phyloP scores from a whole-genome alignment of 2,329 filamentous ascomycete genomes.

The Alternaria panax region DNA sequence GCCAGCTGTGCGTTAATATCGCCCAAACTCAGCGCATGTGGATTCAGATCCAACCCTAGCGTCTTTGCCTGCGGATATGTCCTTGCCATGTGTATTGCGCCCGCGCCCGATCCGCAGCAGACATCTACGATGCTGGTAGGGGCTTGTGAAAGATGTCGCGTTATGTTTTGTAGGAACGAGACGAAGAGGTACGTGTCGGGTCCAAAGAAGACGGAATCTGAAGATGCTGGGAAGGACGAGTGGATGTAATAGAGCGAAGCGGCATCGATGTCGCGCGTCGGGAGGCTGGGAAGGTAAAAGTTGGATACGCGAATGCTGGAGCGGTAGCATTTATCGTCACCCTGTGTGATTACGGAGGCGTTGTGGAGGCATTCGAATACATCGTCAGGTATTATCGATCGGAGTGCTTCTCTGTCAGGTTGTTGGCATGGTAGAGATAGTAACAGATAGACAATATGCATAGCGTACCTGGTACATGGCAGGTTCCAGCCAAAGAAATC shows the following conservation, averaged over 20 bases:
- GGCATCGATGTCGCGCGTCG: neutral
- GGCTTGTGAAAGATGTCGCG: conserved; percentile 14
- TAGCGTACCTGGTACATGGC: conserved; percentile 25
- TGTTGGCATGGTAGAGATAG: neutral
- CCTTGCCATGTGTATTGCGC: conserved; percentile 34
- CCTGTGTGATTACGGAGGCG: conserved; percentile 14
- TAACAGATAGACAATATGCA: neutral
- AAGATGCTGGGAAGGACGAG: conserved; percentile 29
- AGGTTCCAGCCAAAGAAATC: conserved; percentile 37
- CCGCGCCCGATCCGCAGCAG: conserved; percentile 34
- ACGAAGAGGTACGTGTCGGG: conserved; percentile 36
- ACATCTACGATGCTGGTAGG: conserved; percentile 29
- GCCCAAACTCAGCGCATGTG: conserved; percentile 26
- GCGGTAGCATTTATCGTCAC: conserved; percentile 16
- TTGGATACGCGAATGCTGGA: conserved; percentile 32
- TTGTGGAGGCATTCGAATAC: conserved; percentile 20
- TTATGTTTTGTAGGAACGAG: conserved; percentile 22
- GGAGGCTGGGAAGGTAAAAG: conserved; percentile 25
- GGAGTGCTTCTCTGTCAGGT: conserved; percentile 15
- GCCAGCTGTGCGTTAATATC: conserved; percentile 27
- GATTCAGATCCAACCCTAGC: conserved; percentile 32
- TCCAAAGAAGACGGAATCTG: conserved; percentile 34
- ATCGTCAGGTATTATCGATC: conserved; percentile 21
- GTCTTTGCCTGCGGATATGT: conserved; percentile 26
- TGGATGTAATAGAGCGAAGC: conserved; percentile 31